phyloP scores from a whole-genome alignment of 768 basidiomycete species.

The Psilocybe sp. region DNA sequence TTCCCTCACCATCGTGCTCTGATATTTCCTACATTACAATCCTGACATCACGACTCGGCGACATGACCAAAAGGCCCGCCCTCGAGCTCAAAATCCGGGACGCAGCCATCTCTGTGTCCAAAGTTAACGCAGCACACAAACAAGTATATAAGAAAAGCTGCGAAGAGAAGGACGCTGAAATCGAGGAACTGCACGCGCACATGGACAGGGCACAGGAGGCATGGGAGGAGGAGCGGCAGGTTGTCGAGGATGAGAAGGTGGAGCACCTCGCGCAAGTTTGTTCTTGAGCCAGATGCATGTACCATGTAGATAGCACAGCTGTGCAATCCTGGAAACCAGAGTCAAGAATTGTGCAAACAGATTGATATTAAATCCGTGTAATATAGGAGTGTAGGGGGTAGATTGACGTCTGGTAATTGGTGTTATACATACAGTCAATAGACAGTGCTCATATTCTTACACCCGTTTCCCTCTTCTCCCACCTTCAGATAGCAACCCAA shows the following conservation, averaged over 20 bases:
- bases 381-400: too few relatives aligned
- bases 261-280: constrained; percentile 39
- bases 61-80: constrained; percentile 69
- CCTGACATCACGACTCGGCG: constrained; percentile 61
- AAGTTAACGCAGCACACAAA: constrained; percentile 59
- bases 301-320: too few relatives aligned
- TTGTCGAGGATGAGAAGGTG: constrained; percentile 48
- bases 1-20: background rate
- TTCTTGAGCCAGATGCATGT: too few relatives aligned
- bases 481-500: too few relatives aligned
- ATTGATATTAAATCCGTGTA: too few relatives aligned
- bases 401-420: too few relatives aligned
- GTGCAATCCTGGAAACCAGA: too few relatives aligned
- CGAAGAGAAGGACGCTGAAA: constrained; percentile 44
- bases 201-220: constrained; percentile 36
- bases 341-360: too few relatives aligned
- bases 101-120: constrained; percentile 72
- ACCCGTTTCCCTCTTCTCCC: too few relatives aligned
- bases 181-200: constrained; percentile 33
- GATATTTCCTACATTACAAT: constrained; percentile 33
- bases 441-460: too few relatives aligned
- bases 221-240: constrained; percentile 49
- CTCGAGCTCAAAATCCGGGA: constrained; percentile 88
- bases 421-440: too few relatives aligned
- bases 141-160: constrained; percentile 61